Evolutionary conservation across 768 basidiomycete species (phyloP).

Genomic region (Russula brevipes): DNA sequence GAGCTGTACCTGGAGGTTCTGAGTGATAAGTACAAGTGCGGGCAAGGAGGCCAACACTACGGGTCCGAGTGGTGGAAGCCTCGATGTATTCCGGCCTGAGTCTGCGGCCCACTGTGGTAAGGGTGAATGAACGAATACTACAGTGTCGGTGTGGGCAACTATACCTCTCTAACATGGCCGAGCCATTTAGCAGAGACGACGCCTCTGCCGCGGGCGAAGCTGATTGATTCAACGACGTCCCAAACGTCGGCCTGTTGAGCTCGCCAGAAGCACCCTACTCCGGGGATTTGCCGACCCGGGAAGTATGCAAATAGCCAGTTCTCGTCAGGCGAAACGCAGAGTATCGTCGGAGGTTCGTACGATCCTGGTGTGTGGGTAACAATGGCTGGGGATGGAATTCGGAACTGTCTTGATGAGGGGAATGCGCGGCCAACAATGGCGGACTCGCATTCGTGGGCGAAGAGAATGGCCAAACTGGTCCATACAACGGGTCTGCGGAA

Average conservation of each 20-base stretch:
- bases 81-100: slow-evolving; percentile 6
- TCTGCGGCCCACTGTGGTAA: slow-evolving; percentile 17
- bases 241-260: slow-evolving; percentile 58
- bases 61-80: slow-evolving; percentile 25
- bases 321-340: slow-evolving; percentile 54
- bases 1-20: slow-evolving; percentile 20
- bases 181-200: slow-evolving; percentile 63
- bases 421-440: slow-evolving; percentile 58
- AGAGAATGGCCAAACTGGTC: slow-evolving; percentile 64
- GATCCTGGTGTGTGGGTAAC: slow-evolving; percentile 42
- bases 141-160: slow-evolving; percentile 3
- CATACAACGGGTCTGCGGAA: slow-evolving; percentile 58
- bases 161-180: slow-evolving; percentile 54
- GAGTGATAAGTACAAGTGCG: slow-evolving; percentile 19
- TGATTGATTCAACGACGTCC: slow-evolving; percentile 54
- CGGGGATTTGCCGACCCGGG: slow-evolving; percentile 51
- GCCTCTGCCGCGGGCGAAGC: slow-evolving; percentile 45
- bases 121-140: neutral
- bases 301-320: slow-evolving; percentile 73
- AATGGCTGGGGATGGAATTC: slow-evolving; percentile 48
- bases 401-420: slow-evolving; percentile 63
- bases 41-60: slow-evolving; percentile 14
- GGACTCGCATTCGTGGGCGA: slow-evolving; percentile 59
- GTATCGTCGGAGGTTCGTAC: slow-evolving; percentile 58
- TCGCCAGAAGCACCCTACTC: slow-evolving; percentile 64